Percentiles rank a stretch among this genome's conserved stretches.
These are phyloP conservation scores for Trichoderma breve DNA, from an alignment of 2,329 filamentous ascomycete species.

Conservation along the genomic window DNA sequence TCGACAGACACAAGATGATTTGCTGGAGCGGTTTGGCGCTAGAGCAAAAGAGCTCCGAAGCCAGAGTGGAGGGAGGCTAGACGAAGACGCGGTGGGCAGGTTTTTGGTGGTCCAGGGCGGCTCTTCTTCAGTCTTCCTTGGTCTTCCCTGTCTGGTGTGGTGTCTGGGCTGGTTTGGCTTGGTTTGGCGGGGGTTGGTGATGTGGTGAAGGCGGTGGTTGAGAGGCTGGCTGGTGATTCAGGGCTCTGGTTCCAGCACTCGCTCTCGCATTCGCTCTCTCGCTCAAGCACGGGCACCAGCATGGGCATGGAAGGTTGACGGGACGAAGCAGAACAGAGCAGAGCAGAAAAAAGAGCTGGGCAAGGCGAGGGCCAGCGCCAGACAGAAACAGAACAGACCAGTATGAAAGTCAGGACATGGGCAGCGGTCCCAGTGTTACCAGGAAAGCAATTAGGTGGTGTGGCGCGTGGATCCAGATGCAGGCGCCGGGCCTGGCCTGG, in stretches of 20 bases:
- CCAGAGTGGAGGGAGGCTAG: constrained; percentile 10
- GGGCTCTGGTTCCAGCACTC: neutral
- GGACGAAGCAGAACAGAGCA: neutral
- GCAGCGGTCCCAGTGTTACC: constrained; percentile 5
- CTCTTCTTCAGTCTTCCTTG: constrained; percentile 5
- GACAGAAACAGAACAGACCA: neutral
- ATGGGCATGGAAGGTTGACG: neutral
- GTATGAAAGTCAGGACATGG: neutral
- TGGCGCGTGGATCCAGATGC: constrained; percentile 11
- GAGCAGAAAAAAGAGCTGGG: neutral
- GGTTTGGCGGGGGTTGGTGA: neutral
- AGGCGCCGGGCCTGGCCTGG: neutral
- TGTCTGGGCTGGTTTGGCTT: neutral
- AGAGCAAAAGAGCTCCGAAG: constrained; percentile 13
- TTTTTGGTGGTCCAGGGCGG: constrained; percentile 1
- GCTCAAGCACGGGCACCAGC: neutral
- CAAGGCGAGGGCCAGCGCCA: neutral
- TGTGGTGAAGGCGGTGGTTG: neutral
- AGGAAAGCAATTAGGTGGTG: constrained; percentile 1
- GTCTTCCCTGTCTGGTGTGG: neutral
- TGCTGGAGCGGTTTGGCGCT: constrained; percentile 13
- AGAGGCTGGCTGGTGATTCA: neutral
- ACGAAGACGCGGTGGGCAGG: constrained; percentile 11
- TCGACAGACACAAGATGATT: constrained; percentile 7
- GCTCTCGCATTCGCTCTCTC: neutral